A percentile compares a stretch with the other conserved stretches of the same genome.
phyloP scores from a whole-genome alignment of 495 filamentous ascomycete genomes.

The Geopyxis carbonaria region DNA sequence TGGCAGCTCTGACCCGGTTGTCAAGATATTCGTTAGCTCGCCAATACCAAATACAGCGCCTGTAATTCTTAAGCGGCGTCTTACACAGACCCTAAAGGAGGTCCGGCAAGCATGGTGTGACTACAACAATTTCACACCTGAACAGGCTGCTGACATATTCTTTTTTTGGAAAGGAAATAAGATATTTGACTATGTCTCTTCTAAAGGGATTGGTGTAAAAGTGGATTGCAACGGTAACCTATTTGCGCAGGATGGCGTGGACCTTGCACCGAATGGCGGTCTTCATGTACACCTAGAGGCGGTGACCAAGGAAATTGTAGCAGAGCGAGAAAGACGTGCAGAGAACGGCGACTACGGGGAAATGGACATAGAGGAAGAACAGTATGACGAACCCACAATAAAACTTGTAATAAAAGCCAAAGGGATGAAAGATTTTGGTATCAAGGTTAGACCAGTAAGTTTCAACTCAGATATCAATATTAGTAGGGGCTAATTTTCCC shows the following conservation, averaged over 20 bases:
- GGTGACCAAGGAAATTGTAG: slow-evolving; percentile 41
- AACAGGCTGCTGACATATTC: slow-evolving; percentile 39
- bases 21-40: slow-evolving; percentile 57
- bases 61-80: slow-evolving; percentile 48
- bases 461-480: not conserved
- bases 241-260: slow-evolving; percentile 28
- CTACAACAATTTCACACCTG: slow-evolving; percentile 36
- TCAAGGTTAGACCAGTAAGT: slow-evolving; percentile 39
- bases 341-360: slow-evolving; percentile 36
- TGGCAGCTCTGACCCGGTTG: too few species aligned
- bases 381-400: slow-evolving; percentile 10
- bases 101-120: slow-evolving; percentile 52
- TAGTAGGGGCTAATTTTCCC: not conserved
- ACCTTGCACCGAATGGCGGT: slow-evolving; percentile 15
- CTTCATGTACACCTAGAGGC: slow-evolving; percentile 52
- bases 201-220: slow-evolving; percentile 44
- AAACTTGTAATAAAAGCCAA: slow-evolving; percentile 34
- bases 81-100: slow-evolving; percentile 46
- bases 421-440: slow-evolving; percentile 31
- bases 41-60: slow-evolving; percentile 42
- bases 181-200: slow-evolving; percentile 56
- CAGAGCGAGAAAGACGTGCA: slow-evolving; percentile 30
- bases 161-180: slow-evolving; percentile 57
- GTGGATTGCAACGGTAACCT: slow-evolving; percentile 28
- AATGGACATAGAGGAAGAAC: slow-evolving; percentile 27